phyloP scores from a whole-genome alignment of 2,329 filamentous ascomycete species.

The Tolypocladium ophioglossoides region DNA sequence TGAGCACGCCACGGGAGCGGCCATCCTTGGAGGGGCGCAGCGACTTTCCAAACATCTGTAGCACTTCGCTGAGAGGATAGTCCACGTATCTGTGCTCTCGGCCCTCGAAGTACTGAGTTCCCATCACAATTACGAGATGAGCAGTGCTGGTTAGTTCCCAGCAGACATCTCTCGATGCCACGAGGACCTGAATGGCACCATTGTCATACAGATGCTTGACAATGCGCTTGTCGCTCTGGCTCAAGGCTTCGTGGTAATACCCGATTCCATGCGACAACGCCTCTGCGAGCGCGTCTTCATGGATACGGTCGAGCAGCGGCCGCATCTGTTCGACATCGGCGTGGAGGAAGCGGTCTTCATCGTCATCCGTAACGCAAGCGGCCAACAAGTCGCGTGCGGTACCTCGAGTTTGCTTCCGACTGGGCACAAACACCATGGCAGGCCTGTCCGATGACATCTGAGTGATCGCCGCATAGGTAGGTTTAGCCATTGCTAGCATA shows the following conservation, averaged over 20 bases:
- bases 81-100: slow-evolving; percentile 95
- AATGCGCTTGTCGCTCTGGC: slow-evolving; percentile 80
- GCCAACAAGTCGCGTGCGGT: slow-evolving; percentile 80
- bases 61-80: slow-evolving; percentile 83
- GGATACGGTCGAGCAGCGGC: slow-evolving; percentile 70
- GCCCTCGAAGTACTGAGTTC: slow-evolving; percentile 94
- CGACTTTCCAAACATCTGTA: slow-evolving; percentile 97
- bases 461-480: slow-evolving; percentile 78
- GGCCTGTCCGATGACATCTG: slow-evolving; percentile 85
- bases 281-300: slow-evolving; percentile 79
- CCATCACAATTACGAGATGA: slow-evolving; percentile 92
- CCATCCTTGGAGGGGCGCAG: slow-evolving; percentile 70
- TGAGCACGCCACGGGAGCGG: slow-evolving; percentile 80
- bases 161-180: slow-evolving; percentile 73
- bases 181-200: slow-evolving; percentile 78
- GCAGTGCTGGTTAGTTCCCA: slow-evolving; percentile 88
- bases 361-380: slow-evolving; percentile 78
- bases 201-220: slow-evolving; percentile 86
- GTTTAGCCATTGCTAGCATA: slow-evolving; percentile 97
- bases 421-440: slow-evolving; percentile 84
- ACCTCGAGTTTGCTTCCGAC: slow-evolving; percentile 79
- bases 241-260: slow-evolving; percentile 94
- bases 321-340: slow-evolving; percentile 71
- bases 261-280: slow-evolving; percentile 89
- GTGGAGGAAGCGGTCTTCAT: slow-evolving; percentile 90